Evolutionary conservation across 352 stramenopile species (phyloP), one percentile per base, ranked within the genome.

Genomic region (Blastocystis sp.): DNA sequence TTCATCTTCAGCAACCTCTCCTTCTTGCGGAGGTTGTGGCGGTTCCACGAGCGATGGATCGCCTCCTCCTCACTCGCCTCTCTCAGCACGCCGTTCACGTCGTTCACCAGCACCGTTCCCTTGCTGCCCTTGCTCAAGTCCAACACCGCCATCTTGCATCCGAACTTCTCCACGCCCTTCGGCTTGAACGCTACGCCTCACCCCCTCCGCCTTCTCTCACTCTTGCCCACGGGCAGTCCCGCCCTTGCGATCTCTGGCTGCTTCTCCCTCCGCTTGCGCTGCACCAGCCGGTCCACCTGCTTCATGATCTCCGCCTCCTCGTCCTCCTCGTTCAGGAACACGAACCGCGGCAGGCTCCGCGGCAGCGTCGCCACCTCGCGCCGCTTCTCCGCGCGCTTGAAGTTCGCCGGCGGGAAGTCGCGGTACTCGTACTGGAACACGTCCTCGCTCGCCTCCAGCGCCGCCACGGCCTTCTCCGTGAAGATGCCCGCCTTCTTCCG

Each of bases 41-140:
- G 70, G 28, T 64, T 63, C 70, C 70, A 81, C n/a, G 48, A 63
- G 40, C 70, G 70, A 38, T 63, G 70, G 10, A 81, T 17, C 19
- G 24, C 4, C 54, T 81, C 70, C 42, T 81, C 70, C 42, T 81
- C 70, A 9, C 45, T 64, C 1, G 70, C 38, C n/a, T 63, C 40
- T 66, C 70, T 43, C 45, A 81, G 24, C 59, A 40, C n/a, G 10
- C 70, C 70, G 48, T 81, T 24, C 21, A 54, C 10, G 42, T 81
- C 70, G 43, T 52, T 81, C 19, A 81, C 65, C 38, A 81, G 3
- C 10, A 81, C 28, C 3, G 2, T 4, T 10, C 43, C 7, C 42
- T 66, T 81, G 28, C 45, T 52, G 34, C 70, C 70, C 48, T 81
- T 81, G 24, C 64, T 71, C 9, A 77, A 48, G 52, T 77, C 66